Conservation (phyloP, 495 filamentous ascomycete species). For the Geoglossum glabrum region DNA sequence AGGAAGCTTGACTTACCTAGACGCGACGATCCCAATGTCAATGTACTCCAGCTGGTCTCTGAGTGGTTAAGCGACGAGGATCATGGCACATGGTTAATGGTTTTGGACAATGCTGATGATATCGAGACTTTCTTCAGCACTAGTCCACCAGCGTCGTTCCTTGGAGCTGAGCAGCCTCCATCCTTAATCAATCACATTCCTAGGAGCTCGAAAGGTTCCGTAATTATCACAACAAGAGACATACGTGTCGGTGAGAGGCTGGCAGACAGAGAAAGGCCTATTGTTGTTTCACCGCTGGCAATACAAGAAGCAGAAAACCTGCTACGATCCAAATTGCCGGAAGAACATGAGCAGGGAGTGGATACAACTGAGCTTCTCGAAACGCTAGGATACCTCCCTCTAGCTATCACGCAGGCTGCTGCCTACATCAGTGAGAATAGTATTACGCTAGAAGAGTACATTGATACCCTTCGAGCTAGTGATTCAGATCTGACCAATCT, state of each 20-base stretch:
- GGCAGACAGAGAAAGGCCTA: constrained; percentile 4
- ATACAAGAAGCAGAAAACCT: constrained; percentile 12
- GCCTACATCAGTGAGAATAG: constrained; percentile 24
- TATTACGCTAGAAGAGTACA: constrained; percentile 3
- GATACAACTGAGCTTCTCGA: constrained; percentile 12
- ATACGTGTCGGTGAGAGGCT: not conserved
- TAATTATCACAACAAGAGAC: constrained; percentile 11
- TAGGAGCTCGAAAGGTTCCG: constrained; percentile 6
- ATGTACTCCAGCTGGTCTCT: constrained; percentile 9
- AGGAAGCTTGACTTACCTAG: constrained; percentile 3
- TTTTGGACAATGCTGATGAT: constrained; percentile 10
- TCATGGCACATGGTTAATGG: constrained; percentile 4
- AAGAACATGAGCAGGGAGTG: not conserved
- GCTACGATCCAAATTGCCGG: constrained; percentile 12
- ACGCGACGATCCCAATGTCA: constrained; percentile 8
- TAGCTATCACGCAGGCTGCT: constrained; percentile 30
- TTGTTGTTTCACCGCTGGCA: constrained; percentile 7
- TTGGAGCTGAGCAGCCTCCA: not conserved
- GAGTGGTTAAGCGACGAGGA: not conserved
- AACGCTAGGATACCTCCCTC: constrained; percentile 21
- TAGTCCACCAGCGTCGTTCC: not conserved
- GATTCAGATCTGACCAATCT: constrained; percentile 4
- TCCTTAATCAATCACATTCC: constrained; percentile 7
- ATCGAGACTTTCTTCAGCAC: constrained; percentile 4
- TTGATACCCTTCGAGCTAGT: not conserved